Evolutionary conservation across 345 rosid genomes (phyloP).

Genomic region (Eucalyptus leucophloia): DNA sequence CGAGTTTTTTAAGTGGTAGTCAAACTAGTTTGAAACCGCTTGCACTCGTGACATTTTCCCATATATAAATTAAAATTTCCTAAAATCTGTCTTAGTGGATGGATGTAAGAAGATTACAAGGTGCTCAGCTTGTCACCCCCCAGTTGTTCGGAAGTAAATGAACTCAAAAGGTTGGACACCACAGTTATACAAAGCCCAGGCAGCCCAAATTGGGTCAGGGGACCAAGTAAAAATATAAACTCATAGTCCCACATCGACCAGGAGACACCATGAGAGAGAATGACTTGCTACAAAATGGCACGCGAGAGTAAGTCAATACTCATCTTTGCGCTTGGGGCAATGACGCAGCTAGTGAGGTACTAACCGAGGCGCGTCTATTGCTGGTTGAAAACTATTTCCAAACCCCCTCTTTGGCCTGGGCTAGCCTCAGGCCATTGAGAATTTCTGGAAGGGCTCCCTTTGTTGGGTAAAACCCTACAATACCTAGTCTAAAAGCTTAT

Average conservation of each 20-base stretch:
- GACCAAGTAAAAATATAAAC: background rate
- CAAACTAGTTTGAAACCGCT: background rate
- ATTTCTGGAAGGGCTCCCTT: slow-evolving; percentile 36
- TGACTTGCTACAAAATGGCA: background rate
- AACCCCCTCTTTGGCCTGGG: slow-evolving; percentile 31
- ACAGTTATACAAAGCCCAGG: background rate
- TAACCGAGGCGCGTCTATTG: slow-evolving; percentile 40
- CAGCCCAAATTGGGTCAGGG: background rate
- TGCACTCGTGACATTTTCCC: background rate
- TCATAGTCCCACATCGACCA: background rate
- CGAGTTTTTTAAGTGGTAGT: background rate
- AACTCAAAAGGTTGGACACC: background rate
- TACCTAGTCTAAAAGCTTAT: rapidly evolving
- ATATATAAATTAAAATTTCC: background rate
- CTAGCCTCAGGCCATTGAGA: slow-evolving; percentile 14
- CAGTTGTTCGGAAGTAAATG: background rate
- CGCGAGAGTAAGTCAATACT: rapidly evolving
- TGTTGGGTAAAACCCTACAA: background rate
- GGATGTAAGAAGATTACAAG: background rate
- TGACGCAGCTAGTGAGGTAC: slow-evolving; percentile 37
- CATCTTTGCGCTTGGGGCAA: slow-evolving; percentile 29
- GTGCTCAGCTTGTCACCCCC: background rate
- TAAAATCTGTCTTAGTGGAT: background rate
- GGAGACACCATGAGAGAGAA: background rate
- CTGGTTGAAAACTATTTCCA: slow-evolving; percentile 43